These are phyloP conservation scores for Thalassia testudinum DNA, from an alignment of 116 monocot species.

Conservation along the genomic window DNA sequence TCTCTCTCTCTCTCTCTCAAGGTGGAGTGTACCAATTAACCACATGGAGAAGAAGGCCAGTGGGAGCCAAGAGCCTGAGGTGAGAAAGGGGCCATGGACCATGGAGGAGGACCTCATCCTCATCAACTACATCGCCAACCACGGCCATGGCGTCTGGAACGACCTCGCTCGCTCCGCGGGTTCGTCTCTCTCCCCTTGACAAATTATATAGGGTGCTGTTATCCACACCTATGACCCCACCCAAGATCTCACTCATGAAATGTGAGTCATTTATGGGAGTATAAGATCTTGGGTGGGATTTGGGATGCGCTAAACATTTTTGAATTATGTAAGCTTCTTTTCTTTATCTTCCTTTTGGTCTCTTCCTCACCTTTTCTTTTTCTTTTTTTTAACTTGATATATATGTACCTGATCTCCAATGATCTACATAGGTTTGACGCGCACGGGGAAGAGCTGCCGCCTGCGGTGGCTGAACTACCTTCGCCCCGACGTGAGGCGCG, in stretches of 20 bases:
- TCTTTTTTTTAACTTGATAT: no score
- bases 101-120: conserved; percentile 41
- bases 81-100: conserved; percentile 76
- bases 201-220: background rate
- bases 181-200: background rate
- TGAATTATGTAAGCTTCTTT: no score
- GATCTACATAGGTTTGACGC: conserved; percentile 64
- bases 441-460: conserved; percentile 86
- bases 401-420: no score
- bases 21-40: no score
- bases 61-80: conserved; percentile 18
- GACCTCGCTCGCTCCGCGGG: conserved; percentile 36
- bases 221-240: background rate
- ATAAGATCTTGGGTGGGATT: no score
- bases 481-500: conserved; percentile 70
- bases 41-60: background rate
- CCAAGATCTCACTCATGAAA: no score
- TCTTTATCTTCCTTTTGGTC: no score
- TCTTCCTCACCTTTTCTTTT: no score
- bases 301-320: no score
- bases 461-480: conserved; percentile 86
- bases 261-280: no score
- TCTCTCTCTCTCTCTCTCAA: no score
- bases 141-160: conserved; percentile 63
- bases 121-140: conserved; percentile 30